phyloP scores from a whole-genome alignment of 2,329 filamentous ascomycete species.

The Microsporum audouinii region DNA sequence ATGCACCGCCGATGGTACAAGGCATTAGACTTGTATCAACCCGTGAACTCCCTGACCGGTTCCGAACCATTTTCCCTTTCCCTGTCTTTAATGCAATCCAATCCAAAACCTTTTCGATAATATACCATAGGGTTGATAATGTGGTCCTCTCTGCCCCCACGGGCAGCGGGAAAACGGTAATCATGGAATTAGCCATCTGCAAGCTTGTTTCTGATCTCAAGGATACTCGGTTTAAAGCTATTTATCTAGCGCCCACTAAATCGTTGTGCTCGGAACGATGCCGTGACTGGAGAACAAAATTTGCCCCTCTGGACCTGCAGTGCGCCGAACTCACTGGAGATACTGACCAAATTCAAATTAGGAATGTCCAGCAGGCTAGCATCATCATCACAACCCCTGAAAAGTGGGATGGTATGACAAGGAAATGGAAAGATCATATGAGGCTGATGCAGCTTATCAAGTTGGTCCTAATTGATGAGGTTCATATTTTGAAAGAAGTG shows the following conservation, averaged over 20 bases:
- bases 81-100: constrained; percentile 71
- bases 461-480: constrained; percentile 75
- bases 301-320: constrained; percentile 52
- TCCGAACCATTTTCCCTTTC: constrained; percentile 60
- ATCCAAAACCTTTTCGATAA: constrained; percentile 59
- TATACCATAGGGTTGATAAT: constrained; percentile 61
- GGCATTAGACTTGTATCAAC: constrained; percentile 51
- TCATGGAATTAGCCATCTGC: constrained; percentile 74
- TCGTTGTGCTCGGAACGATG: constrained; percentile 67
- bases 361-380: constrained; percentile 58
- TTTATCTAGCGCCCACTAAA: constrained; percentile 78
- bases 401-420: constrained; percentile 83
- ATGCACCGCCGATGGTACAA: constrained; percentile 39
- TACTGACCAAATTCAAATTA: constrained; percentile 55
- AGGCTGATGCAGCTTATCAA: constrained; percentile 64
- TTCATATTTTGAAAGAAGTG: constrained; percentile 71
- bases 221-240: constrained; percentile 59
- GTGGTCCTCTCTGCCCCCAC: constrained; percentile 72
- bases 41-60: constrained; percentile 54
- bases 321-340: constrained; percentile 76
- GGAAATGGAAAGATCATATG: constrained; percentile 73
- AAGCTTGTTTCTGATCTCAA: constrained; percentile 48
- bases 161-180: constrained; percentile 71
- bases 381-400: constrained; percentile 83
- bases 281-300: constrained; percentile 67